Percentiles rank a stretch among this genome's conserved stretches.
Evolutionary conservation across 2,329 filamentous ascomycete genomes (phyloP).

Genomic region (Elsinoe batatas): DNA sequence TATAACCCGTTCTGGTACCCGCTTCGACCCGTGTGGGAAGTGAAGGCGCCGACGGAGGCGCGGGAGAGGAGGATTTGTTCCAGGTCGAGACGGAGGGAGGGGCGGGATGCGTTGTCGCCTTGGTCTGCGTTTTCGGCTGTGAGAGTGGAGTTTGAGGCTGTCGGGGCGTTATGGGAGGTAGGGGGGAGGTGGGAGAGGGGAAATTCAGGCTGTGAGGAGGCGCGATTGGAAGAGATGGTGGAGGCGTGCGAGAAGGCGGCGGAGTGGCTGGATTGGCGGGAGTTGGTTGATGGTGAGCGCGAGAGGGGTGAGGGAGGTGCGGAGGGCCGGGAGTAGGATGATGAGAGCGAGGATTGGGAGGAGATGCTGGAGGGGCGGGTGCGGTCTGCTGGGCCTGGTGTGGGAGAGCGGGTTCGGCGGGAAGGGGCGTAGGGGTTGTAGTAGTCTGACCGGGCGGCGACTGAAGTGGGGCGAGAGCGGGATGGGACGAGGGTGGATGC

Average conservation of each 20-base stretch:
- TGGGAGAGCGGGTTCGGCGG: neutral
- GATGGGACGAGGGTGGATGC: neutral
- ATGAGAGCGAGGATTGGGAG: neutral
- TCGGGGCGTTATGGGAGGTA: neutral
- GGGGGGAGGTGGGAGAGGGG: neutral
- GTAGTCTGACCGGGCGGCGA: neutral
- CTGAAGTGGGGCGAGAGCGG: neutral
- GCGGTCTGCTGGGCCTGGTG: neutral
- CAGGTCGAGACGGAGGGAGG: slow-evolving; percentile 8
- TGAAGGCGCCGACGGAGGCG: slow-evolving; percentile 4
- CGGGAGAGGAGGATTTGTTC: slow-evolving; percentile 4
- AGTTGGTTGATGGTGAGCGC: neutral
- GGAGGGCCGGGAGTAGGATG: slow-evolving; percentile 1
- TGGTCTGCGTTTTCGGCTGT: neutral
- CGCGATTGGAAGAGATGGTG: neutral
- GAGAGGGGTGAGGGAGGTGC: neutral
- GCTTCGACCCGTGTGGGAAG: neutral
- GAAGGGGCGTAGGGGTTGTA: slow-evolving; percentile 1
- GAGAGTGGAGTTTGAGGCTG: neutral
- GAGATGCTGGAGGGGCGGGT: neutral
- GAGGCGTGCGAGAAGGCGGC: neutral
- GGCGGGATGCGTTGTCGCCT: neutral
- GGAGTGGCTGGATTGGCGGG: neutral
- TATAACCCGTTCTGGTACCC: slow-evolving; percentile 6
- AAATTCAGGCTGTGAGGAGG: neutral